These are phyloP conservation scores for Acanthamoeba castellanii DNA, from an alignment of 208 protist genomes.

Conservation along the genomic window DNA sequence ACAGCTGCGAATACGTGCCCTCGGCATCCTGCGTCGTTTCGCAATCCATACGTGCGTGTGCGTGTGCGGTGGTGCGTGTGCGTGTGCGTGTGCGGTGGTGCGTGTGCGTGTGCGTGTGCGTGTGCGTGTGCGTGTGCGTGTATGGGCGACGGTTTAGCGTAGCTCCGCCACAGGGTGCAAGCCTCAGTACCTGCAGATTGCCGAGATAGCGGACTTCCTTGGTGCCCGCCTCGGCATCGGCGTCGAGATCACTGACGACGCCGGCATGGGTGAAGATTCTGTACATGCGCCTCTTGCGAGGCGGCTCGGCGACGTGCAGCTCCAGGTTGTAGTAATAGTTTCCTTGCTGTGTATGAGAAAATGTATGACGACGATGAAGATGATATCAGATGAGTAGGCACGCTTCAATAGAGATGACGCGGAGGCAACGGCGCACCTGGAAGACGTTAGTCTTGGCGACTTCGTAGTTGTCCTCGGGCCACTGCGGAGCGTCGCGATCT, in stretches of 20 bases:
- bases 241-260: constrained; percentile 6
- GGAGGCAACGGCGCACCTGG: background rate
- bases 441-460: constrained; percentile 29
- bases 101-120: too few relatives aligned
- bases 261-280: constrained; percentile 47
- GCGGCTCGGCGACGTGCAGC: constrained; percentile 42
- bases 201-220: constrained; percentile 29
- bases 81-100: too few relatives aligned
- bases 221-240: constrained; percentile 10
- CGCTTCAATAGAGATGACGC: background rate
- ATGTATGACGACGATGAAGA: background rate
- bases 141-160: background rate
- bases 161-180: background rate
- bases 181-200: constrained; percentile 3
- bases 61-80: too few relatives aligned
- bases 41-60: background rate
- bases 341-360: background rate
- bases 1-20: background rate
- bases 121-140: too few relatives aligned
- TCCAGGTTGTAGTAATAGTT: constrained; percentile 17
- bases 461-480: constrained; percentile 60
- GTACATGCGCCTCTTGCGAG: constrained; percentile 44
- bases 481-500: background rate
- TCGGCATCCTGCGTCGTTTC: constrained; percentile 13
- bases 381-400: background rate